Percentiles rank a stretch among this genome's conserved stretches.
Evolutionary conservation across 2,329 filamentous ascomycete species (phyloP).

Genomic region (Colletotrichum sp.): DNA sequence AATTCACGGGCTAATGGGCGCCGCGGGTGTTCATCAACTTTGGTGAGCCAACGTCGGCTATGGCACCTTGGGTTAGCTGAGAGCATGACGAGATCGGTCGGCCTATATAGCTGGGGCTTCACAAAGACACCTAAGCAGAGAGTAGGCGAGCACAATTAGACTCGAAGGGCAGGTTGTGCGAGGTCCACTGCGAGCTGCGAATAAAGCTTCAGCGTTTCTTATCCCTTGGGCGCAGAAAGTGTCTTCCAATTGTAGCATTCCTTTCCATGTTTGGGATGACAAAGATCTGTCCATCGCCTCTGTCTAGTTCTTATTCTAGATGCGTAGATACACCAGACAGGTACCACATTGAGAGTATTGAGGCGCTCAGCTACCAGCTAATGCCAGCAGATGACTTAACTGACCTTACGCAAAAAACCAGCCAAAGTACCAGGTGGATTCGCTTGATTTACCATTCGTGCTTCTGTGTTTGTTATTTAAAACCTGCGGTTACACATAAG

Average conservation of each 20-base stretch:
- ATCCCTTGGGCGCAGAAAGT: background rate
- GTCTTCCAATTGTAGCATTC: fast-evolving
- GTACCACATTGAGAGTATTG: background rate
- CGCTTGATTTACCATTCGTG: background rate
- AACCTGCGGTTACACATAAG: background rate
- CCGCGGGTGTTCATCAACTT: background rate
- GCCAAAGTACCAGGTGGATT: too few species aligned
- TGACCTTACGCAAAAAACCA: too few species aligned
- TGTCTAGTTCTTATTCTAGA: background rate
- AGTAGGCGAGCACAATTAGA: background rate
- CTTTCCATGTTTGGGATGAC: background rate
- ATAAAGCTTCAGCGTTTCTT: background rate
- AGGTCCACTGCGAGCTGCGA: background rate
- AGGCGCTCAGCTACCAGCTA: background rate
- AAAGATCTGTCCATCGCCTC: background rate
- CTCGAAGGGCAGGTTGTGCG: too few species aligned
- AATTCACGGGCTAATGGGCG: background rate
- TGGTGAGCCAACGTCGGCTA: background rate
- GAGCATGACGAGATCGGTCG: background rate
- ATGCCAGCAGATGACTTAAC: too few species aligned
- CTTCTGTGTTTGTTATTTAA: background rate
- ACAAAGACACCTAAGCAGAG: background rate
- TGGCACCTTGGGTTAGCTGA: background rate
- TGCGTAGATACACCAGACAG: background rate
- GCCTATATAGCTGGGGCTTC: background rate